Evolutionary conservation across 129 eudicot genomes (phyloP).

Genomic region (Flaveria trinervia): DNA sequence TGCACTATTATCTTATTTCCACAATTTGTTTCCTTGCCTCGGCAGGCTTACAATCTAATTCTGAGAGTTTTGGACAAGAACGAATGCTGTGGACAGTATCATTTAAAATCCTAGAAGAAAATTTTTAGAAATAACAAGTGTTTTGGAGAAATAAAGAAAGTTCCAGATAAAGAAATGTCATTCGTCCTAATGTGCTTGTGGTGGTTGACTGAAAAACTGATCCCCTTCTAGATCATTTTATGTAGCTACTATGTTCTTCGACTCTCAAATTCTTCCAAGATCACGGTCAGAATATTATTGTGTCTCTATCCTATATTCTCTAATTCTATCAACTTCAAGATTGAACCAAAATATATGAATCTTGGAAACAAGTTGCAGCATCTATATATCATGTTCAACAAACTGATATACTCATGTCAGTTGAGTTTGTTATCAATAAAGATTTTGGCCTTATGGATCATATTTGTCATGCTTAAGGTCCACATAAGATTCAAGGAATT

Average conservation of each 20-base stretch:
- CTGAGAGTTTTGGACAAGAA: background rate
- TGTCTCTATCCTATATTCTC: background rate
- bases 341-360: background rate
- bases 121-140: too few species aligned
- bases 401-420: background rate
- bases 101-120: too few species aligned
- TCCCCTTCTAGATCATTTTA: background rate
- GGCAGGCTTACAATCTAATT: background rate
- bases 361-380: conserved; percentile 5
- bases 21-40: conserved; percentile 2
- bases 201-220: background rate
- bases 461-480: conserved; percentile 54
- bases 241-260: background rate
- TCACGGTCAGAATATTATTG: background rate
- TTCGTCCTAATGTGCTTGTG: background rate
- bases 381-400: conserved; percentile 1
- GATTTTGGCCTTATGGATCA: conserved; percentile 4
- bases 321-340: background rate
- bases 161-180: background rate
- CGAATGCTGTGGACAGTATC: background rate
- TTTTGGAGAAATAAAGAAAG: background rate
- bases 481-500: conserved; percentile 94
- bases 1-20: conserved; percentile 15
- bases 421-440: background rate
- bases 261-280: too few species aligned